phyloP scores from a whole-genome alignment of 192 early-diverging fungal genomes.

The Coemansia sp. region DNA sequence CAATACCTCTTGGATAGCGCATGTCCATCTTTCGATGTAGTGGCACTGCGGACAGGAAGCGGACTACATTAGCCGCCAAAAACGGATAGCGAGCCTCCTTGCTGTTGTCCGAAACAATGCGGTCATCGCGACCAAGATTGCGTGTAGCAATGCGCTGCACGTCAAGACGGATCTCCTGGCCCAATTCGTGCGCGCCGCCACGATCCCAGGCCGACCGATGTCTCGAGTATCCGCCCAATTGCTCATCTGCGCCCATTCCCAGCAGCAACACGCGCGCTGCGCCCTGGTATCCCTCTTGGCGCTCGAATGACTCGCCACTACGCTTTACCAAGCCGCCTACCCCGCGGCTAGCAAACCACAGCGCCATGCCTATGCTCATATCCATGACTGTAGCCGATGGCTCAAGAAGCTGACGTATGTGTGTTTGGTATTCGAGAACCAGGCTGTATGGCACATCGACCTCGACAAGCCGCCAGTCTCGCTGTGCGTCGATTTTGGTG shows the following conservation, averaged over 20 bases:
- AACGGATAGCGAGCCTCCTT: constrained; percentile 91
- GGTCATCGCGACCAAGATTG: constrained; percentile 94
- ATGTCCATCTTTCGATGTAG: constrained; percentile 83
- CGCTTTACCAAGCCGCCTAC: constrained; percentile 48
- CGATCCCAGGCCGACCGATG: constrained; percentile 76
- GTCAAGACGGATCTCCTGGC: constrained; percentile 81
- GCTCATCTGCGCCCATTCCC: constrained; percentile 94
- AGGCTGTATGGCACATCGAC: constrained; percentile 83
- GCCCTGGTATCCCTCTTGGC: constrained; percentile 33
- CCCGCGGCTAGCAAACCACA: constrained; percentile 96
- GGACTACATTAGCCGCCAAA: constrained; percentile 72
- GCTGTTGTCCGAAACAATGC: constrained; percentile 85
- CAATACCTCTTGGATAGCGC: constrained; percentile 77
- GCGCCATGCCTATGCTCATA: constrained; percentile 93
- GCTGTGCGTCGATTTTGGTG: constrained; percentile 60
- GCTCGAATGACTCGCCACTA: neutral
- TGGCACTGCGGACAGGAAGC: constrained; percentile 66
- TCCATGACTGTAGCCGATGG: constrained; percentile 95
- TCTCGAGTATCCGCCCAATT: constrained; percentile 89
- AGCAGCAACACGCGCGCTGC: constrained; percentile 78
- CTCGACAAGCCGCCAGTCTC: constrained; percentile 89
- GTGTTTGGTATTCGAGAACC: constrained; percentile 55
- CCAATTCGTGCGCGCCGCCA: constrained; percentile 67
- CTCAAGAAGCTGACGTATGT: constrained; percentile 74
- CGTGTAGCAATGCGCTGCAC: constrained; percentile 82